These are phyloP conservation scores for Phoma sp. DNA, from an alignment of 2,329 filamentous ascomycete genomes.

Conservation along the genomic window DNA sequence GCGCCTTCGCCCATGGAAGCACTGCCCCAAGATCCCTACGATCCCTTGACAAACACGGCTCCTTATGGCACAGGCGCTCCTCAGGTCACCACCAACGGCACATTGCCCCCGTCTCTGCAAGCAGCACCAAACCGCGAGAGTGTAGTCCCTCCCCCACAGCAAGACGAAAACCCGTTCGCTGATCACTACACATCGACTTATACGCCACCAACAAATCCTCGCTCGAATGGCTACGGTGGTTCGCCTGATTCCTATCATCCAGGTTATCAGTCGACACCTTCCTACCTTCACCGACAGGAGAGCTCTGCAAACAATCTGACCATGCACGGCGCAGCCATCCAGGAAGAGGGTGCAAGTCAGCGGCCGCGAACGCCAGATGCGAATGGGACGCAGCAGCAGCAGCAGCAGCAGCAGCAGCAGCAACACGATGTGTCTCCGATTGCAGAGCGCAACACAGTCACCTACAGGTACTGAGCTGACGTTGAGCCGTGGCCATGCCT, in stretches of 20 bases:
- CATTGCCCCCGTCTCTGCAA: constrained; percentile 37
- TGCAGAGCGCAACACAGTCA: constrained; percentile 45
- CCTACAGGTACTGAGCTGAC: constrained; percentile 43
- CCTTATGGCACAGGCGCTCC: constrained; percentile 1
- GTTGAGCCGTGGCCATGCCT: constrained; percentile 6
- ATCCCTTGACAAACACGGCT: constrained; percentile 6
- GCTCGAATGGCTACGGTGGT: constrained; percentile 25
- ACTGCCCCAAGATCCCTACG: constrained; percentile 10
- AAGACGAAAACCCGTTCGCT: constrained; percentile 49
- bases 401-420: constrained; percentile 10
- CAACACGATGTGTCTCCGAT: constrained; percentile 44
- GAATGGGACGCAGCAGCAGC: constrained; percentile 18
- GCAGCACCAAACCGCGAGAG: constrained; percentile 27
- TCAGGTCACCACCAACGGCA: constrained; percentile 23
- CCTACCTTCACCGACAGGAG: constrained; percentile 52
- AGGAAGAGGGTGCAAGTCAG: constrained; percentile 35
- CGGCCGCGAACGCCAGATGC: constrained; percentile 36
- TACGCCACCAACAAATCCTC: constrained; percentile 29
- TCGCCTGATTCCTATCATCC: constrained; percentile 40
- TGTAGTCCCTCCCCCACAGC: constrained; percentile 1
- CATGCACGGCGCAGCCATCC: constrained; percentile 52
- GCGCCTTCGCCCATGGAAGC: constrained; percentile 8
- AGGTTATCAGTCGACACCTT: constrained; percentile 48
- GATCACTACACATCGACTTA: constrained; percentile 48
- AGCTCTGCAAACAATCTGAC: constrained; percentile 52